Evolutionary conservation across 345 rosid species (phyloP).

Genomic region (Eucalyptus erythrocorys): DNA sequence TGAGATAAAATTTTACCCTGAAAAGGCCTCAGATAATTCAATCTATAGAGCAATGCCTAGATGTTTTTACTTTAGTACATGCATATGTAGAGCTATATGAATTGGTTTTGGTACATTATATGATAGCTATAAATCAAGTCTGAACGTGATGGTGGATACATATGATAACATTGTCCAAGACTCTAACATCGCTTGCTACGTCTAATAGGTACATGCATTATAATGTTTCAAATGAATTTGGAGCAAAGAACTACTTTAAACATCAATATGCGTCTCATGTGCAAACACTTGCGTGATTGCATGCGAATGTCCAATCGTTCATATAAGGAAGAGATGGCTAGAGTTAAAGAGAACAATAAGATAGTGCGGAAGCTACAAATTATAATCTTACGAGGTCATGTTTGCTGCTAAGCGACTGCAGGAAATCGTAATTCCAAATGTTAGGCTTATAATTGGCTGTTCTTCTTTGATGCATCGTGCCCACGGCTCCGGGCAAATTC

Average conservation of each 20-base stretch:
- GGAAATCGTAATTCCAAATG: conserved; percentile 38
- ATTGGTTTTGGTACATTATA: background rate
- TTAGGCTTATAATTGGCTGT: conserved; percentile 33
- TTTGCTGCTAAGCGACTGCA: conserved; percentile 19
- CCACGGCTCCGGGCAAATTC: background rate
- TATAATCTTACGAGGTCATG: conserved; percentile 9
- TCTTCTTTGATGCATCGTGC: conserved; percentile 1
- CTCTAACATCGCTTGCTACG: background rate
- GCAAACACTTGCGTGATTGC: background rate
- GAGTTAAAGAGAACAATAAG: background rate
- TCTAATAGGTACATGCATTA: background rate
- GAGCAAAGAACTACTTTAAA: background rate
- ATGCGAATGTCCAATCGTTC: background rate
- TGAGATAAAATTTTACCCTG: background rate
- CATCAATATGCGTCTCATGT: background rate
- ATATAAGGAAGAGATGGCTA: background rate
- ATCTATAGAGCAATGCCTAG: background rate
- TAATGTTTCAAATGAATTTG: background rate
- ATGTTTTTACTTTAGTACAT: background rate
- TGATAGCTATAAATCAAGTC: background rate
- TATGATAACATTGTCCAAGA: background rate
- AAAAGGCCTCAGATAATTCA: background rate
- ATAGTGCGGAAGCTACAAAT: background rate
- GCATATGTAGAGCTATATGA: background rate
- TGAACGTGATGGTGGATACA: background rate